Base-by-base conservation (phyloP, 768 basidiomycete genomes). In the Leccinellum rugosiceps region DNA sequence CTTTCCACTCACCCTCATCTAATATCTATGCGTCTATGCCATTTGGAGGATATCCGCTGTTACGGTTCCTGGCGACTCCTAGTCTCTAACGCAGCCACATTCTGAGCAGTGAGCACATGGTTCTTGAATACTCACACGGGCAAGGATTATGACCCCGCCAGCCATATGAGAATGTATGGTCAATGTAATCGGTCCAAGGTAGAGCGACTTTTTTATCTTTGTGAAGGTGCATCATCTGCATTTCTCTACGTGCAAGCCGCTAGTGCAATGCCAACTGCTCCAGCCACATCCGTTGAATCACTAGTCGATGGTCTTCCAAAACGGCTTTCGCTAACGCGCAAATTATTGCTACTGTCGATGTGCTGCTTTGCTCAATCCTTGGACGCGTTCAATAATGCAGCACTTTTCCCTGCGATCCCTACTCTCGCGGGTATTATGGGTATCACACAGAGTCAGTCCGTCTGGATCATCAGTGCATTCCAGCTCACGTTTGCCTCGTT, bases 401-500 rank as follows among this genome's bases (percentile, higher is more conserved):
- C 76, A 26, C 67, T 77, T 21, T 73, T 77, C 47, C 65, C 76
- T 6, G 76, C 73, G 13, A 72, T 79, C 46, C 77, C 77, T 19
- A 63, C 65, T 31, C 68, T 79, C 26, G 60, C 67, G 35, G 6
- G 21, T 13, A 56, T 53, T 25, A 56, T 53, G 14, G 32, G 70
- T 72, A 38, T 63, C 58, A n/a, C 61, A 66, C 51, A 68, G 31
- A 54, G 65, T 50, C 67, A 75, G 48, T 70, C 66, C 3, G 70
- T 72, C 32, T 81, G 80, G 79, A 55, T 79, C 4, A 62, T 78
- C 25, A 74, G 76, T 44, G 78, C 76, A 13, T 80, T 74, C 57
- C 76, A 79, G 43, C 67, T 81, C 30, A 80, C 80, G 2, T 81
- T 80, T 63, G 75, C 80, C 11, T 70, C 79, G 2, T 74, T 80